Conservation (phyloP, 495 filamentous ascomycete genomes). For the Penicillium arizonense region DNA sequence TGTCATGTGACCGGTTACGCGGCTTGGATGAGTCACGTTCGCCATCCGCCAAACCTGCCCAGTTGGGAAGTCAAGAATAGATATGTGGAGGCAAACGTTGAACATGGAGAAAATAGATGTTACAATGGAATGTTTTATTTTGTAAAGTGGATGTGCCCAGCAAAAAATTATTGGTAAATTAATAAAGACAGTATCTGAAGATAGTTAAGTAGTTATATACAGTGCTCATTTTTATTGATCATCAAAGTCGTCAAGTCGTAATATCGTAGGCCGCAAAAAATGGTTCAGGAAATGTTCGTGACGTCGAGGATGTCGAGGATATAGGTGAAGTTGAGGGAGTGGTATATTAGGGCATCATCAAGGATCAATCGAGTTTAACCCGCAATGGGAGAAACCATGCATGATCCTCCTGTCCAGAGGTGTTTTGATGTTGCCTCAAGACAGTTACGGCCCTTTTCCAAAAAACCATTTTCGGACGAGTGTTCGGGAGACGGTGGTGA, state of each 20-base stretch:
- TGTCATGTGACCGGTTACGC: slow-evolving; percentile 10
- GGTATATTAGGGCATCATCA: neutral
- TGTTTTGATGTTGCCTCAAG: slow-evolving; percentile 19
- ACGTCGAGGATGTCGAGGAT: neutral
- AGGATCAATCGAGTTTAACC: slow-evolving; percentile 4
- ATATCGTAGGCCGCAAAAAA: slow-evolving; percentile 12
- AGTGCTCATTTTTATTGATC: slow-evolving; percentile 15
- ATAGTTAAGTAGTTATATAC: slow-evolving; percentile 19
- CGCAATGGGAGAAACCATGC: slow-evolving; percentile 16
- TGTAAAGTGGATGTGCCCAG: slow-evolving; percentile 9
- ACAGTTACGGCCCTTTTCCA: slow-evolving; percentile 15
- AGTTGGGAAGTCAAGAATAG: slow-evolving; percentile 6
- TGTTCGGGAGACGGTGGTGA: slow-evolving; percentile 1
- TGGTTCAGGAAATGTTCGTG: neutral
- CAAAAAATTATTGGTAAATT: slow-evolving; percentile 11
- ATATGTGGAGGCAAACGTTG: neutral
- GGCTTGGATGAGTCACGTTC: slow-evolving; percentile 11
- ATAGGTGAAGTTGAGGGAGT: neutral
- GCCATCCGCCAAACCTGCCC: slow-evolving; percentile 3
- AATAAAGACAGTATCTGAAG: slow-evolving; percentile 4
- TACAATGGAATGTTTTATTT: neutral
- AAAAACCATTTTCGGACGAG: slow-evolving; percentile 11
- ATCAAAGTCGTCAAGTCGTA: slow-evolving; percentile 15
- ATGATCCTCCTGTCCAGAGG: slow-evolving; percentile 16
- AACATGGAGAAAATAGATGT: neutral